Evolutionary conservation across 805 yeast species (phyloP).

Genomic region (Alloascoidea hylecoeti): DNA sequence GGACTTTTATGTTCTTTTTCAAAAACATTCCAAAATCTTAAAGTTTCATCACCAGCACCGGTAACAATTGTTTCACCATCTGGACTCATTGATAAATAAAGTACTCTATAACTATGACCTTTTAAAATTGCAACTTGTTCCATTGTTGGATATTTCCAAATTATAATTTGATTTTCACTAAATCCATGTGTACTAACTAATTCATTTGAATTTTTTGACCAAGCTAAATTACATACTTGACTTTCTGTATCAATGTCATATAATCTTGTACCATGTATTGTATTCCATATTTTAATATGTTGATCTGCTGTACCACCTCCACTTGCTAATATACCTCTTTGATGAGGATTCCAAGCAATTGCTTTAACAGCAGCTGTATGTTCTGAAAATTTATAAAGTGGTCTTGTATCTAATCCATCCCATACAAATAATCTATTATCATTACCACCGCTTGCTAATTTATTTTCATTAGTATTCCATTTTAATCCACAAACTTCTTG

Average conservation of each 20-base stretch:
- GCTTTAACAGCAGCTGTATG: slow-evolving; percentile 96
- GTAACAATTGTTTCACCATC: slow-evolving; percentile 96
- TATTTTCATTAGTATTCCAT: slow-evolving; percentile 88
- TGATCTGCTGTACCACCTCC: slow-evolving; percentile 98
- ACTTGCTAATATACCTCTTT: slow-evolving; percentile 80
- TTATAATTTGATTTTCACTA: slow-evolving; percentile 75
- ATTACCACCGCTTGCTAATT: slow-evolving; percentile 90
- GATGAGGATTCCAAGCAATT: slow-evolving; percentile 95
- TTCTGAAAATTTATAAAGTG: slow-evolving; percentile 61
- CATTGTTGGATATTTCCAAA: slow-evolving; percentile 92
- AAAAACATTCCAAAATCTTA: slow-evolving; percentile 91
- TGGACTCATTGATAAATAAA: slow-evolving; percentile 81
- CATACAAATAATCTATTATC: slow-evolving; percentile 80
- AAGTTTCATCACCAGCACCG: slow-evolving; percentile 97
- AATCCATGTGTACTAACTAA: slow-evolving; percentile 92
- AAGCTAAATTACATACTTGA: slow-evolving; percentile 85
- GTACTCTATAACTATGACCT: slow-evolving; percentile 88
- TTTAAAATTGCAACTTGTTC: slow-evolving; percentile 87
- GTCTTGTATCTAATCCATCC: slow-evolving; percentile 60
- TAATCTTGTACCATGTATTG: slow-evolving; percentile 57
- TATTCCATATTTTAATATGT: slow-evolving; percentile 84
- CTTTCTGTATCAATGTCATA: slow-evolving; percentile 90
- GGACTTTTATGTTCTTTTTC: slow-evolving; percentile 53
- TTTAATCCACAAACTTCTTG: slow-evolving; percentile 95
- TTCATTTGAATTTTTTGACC: slow-evolving; percentile 90